Evolutionary conservation across 2,329 filamentous ascomycete species (phyloP).

Genomic region (Diaporthe australafricana): DNA sequence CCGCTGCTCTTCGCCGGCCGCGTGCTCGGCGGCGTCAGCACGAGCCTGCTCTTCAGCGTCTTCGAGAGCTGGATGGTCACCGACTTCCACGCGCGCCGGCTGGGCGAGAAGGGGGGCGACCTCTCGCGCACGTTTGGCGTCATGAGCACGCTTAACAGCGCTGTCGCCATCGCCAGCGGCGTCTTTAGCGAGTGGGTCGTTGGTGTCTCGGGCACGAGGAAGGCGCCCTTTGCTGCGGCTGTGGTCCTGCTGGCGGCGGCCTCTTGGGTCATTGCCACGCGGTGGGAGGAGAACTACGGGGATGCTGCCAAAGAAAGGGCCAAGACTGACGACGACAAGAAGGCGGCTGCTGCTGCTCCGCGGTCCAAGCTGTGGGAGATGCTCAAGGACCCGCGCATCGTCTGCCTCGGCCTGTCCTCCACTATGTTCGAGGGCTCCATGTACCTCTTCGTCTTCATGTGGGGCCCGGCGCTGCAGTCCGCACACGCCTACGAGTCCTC

Average conservation of each 20-base stretch:
- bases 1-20: conserved; percentile 63
- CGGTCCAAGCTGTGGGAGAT: conserved; percentile 39
- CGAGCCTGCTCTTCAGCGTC: conserved; percentile 67
- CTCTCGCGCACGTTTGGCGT: conserved; percentile 62
- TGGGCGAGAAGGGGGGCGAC: conserved; percentile 53
- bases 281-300: conserved; percentile 66
- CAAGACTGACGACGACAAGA: conserved; percentile 36
- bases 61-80: conserved; percentile 73
- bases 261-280: conserved; percentile 55
- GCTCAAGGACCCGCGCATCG: conserved; percentile 57
- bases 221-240: conserved; percentile 59
- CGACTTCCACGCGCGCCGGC: conserved; percentile 59
- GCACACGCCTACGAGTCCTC: conserved; percentile 41
- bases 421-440: conserved; percentile 70
- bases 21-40: conserved; percentile 64
- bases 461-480: conserved; percentile 62
- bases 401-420: conserved; percentile 62
- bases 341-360: background rate
- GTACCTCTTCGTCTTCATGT: conserved; percentile 71
- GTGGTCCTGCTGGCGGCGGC: conserved; percentile 54
- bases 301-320: conserved; percentile 38
- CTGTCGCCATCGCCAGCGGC: conserved; percentile 66
- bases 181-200: conserved; percentile 65
- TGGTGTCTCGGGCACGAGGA: conserved; percentile 56
- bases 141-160: conserved; percentile 64